Percentiles rank a stretch among this genome's conserved stretches.
Evolutionary conservation across 164 flowering plant species (phyloP).

Genomic region (Stephania yunnanensis): DNA sequence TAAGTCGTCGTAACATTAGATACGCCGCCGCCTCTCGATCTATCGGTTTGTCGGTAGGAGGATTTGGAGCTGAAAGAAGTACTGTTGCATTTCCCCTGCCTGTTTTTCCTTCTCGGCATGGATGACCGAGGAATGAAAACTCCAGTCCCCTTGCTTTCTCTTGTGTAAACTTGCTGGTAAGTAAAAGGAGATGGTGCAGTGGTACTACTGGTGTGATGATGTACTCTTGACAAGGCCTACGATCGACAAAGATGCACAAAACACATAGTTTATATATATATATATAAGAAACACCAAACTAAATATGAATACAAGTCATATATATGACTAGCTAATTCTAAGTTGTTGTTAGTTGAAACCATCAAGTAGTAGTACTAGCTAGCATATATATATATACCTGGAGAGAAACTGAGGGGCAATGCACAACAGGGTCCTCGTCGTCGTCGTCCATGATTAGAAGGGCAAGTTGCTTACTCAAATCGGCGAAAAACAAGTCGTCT

Average conservation of each 20-base stretch:
- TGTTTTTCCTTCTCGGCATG: conserved; percentile 52
- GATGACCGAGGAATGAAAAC: conserved; percentile 76
- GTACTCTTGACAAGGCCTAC: conserved; percentile 38
- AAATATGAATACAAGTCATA: background rate
- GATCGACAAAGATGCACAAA: background rate
- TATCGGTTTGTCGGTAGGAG: conserved; percentile 29
- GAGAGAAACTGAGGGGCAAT: conserved; percentile 44
- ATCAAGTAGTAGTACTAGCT: too few relatives aligned
- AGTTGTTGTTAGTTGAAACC: too few relatives aligned
- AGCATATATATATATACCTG: conserved; percentile 32
- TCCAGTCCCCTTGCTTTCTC: conserved; percentile 82
- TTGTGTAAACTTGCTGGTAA: conserved; percentile 35
- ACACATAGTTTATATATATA: conserved; percentile 2
- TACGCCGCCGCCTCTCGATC: conserved; percentile 21
- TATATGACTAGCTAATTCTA: too few relatives aligned
- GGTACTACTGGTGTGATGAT: conserved; percentile 15
- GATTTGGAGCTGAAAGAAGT: conserved; percentile 28
- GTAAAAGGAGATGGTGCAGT: conserved; percentile 25
- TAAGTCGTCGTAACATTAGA: conserved; percentile 14
- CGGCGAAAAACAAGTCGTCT: conserved; percentile 78
- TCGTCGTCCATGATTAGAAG: conserved; percentile 78
- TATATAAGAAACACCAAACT: background rate
- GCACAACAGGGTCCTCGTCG: conserved; percentile 30
- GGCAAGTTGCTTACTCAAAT: conserved; percentile 67
- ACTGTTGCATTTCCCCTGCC: conserved; percentile 37